These are phyloP conservation scores for Gonium pectorale DNA, from an alignment of 139 green algal genomes.

Conservation along the genomic window DNA sequence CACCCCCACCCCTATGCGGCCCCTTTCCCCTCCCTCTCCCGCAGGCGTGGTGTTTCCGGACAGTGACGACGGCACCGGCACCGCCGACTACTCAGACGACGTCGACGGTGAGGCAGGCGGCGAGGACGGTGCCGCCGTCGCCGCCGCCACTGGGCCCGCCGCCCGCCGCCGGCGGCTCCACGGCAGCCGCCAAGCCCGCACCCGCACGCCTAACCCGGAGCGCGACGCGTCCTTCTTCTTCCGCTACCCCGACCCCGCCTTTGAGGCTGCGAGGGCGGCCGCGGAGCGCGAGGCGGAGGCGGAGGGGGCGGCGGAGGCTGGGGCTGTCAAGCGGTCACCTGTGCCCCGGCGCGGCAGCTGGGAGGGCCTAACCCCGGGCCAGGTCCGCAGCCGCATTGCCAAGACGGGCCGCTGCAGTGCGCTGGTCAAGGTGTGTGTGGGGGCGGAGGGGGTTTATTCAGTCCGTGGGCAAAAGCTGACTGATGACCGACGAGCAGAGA, in stretches of 20 bases:
- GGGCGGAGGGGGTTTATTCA: too few species aligned
- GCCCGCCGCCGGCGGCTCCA: neutral
- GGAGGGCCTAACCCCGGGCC: slow-evolving; percentile 18
- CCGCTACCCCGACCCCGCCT: slow-evolving; percentile 8
- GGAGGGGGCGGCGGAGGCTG: neutral
- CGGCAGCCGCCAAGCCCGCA: neutral
- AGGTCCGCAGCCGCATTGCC: slow-evolving; percentile 44
- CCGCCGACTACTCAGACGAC: slow-evolving; percentile 14
- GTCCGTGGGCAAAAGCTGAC: too few species aligned
- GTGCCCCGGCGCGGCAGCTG: neutral
- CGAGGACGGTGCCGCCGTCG: neutral
- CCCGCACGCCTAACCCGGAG: slow-evolving; percentile 11
- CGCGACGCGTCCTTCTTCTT: slow-evolving; percentile 41
- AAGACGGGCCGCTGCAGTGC: slow-evolving; percentile 61
- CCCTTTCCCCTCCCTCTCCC: neutral
- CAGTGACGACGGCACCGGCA: neutral
- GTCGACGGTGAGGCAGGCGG: neutral
- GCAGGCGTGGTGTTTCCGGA: slow-evolving; percentile 49
- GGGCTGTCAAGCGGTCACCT: neutral
- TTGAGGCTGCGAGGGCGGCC: too few species aligned
- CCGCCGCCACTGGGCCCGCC: neutral
- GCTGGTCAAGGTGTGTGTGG: slow-evolving; percentile 64
- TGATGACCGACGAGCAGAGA: too few species aligned
- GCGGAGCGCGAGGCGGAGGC: too few species aligned
- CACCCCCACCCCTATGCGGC: neutral